Base-by-base conservation (phyloP, 2,329 filamentous ascomycete genomes). In the Talaromyces sp. region DNA sequence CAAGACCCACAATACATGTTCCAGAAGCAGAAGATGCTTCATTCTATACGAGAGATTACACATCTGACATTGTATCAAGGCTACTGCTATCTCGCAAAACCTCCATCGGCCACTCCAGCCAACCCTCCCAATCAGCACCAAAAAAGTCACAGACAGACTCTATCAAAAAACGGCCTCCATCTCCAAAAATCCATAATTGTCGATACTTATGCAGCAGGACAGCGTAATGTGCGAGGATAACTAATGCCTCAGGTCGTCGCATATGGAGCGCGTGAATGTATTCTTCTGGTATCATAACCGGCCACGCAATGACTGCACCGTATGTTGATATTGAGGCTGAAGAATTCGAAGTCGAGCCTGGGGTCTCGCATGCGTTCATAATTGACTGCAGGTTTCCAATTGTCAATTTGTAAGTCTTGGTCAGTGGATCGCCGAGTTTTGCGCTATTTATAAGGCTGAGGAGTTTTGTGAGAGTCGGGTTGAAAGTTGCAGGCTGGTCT, bases 201-300 rank as follows among this genome's bases (percentile, higher is more conserved):
- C 69, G 69, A 22, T 70, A 72, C 10, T 67, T 64, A 63, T 80
- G 75, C 15, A 80, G 57, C 2, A 79, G 10, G 1, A 75, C 71
- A 6, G 72, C 75, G 64, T 74, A 79, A 66, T 80, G 73, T 2
- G 76, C 76, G 8, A 79, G 69, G 13, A 80, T 72, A 10, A 76
- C 69, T 1, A 80, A 66, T 3, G 76, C 75, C 67, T 78, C 76
- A 0, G 77, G 75, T 13, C 70, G 67, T 33, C 72, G 66, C 54
- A 72, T 67, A 8, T 69, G 66, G 1, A 79, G 62, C 2, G 75
- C 68, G 1, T 71, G 67, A 9, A 73, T 65, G 49, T 73, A 79
- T 2, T 71, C 70, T 27, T 33, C 49, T 89, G 57, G 57, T 10
- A 60, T 41, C 22, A 60, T 27, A n/a, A 45, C 41, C 10, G 39